A percentile compares a stretch with the other conserved stretches of the same genome.
phyloP scores from a whole-genome alignment of 768 basidiomycete species.

The Gyrodon lividus region DNA sequence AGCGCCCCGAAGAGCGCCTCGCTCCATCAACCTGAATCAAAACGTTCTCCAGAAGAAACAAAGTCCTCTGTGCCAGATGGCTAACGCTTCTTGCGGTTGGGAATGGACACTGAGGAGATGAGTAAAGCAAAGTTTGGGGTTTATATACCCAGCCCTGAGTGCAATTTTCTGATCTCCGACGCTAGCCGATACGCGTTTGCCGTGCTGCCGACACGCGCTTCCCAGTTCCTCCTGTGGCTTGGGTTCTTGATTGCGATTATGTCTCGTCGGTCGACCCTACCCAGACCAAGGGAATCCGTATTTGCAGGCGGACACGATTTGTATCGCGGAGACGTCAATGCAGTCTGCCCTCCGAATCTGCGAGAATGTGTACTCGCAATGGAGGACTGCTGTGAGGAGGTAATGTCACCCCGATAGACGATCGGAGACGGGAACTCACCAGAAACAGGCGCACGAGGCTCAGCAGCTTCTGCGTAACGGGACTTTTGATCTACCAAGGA shows the following conservation, averaged over 20 bases:
- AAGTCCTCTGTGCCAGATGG: slow-evolving; percentile 43
- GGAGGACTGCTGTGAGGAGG: slow-evolving; percentile 83
- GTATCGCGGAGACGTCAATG: slow-evolving; percentile 62
- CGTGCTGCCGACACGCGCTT: slow-evolving; percentile 14
- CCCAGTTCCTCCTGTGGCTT: background rate
- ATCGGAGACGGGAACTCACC: slow-evolving; percentile 2
- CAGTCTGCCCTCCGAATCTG: slow-evolving; percentile 68
- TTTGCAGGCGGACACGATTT: slow-evolving; percentile 66
- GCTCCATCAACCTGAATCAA: slow-evolving; percentile 75
- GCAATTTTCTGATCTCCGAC: slow-evolving; percentile 26
- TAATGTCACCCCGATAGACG: slow-evolving; percentile 20
- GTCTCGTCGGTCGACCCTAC: slow-evolving; percentile 51
- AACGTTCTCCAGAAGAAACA: slow-evolving; percentile 66
- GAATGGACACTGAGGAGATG: slow-evolving; percentile 56
- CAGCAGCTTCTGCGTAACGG: slow-evolving; percentile 69
- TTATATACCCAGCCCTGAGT: slow-evolving; percentile 27
- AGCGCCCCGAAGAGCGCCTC: slow-evolving; percentile 55
- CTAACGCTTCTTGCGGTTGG: slow-evolving; percentile 69
- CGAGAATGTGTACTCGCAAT: slow-evolving; percentile 75
- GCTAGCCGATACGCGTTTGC: slow-evolving; percentile 13
- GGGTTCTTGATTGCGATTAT: slow-evolving; percentile 22
- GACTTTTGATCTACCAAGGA: slow-evolving; percentile 68
- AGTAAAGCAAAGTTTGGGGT: slow-evolving; percentile 18
- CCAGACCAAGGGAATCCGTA: slow-evolving; percentile 59
- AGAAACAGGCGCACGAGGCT: slow-evolving; percentile 58